phyloP scores from a whole-genome alignment of 208 protist species.

The Trypanosoma brucei region DNA sequence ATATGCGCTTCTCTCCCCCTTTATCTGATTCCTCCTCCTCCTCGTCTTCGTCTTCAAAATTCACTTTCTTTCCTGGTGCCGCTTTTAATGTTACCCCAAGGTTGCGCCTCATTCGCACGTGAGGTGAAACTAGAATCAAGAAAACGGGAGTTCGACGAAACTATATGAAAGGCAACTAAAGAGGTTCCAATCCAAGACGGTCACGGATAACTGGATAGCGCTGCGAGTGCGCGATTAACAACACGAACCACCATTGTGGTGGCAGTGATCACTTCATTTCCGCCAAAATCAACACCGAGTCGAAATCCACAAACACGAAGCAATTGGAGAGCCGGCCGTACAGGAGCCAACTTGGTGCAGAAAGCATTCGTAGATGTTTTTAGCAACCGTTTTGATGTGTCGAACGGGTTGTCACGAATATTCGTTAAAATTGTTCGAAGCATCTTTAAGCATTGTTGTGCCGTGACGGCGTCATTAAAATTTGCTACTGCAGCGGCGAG shows the following conservation, averaged over 20 bases:
- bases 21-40: too few relatives aligned
- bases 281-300: constrained; percentile 34
- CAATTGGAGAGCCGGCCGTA: constrained; percentile 42
- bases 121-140: too few relatives aligned
- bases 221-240: constrained; percentile 27
- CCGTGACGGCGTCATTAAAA: constrained; percentile 12
- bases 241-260: constrained; percentile 59
- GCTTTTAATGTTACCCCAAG: too few relatives aligned
- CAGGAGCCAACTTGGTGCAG: constrained; percentile 34
- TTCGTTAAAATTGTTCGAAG: constrained; percentile 62
- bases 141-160: too few relatives aligned
- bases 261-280: constrained; percentile 33
- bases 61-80: too few relatives aligned
- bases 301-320: constrained; percentile 67
- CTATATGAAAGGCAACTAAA: too few relatives aligned
- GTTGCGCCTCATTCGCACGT: too few relatives aligned
- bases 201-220: constrained; percentile 1
- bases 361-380: constrained; percentile 55
- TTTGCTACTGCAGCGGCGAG: constrained; percentile 30
- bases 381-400: constrained; percentile 62
- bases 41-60: too few relatives aligned
- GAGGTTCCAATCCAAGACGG: too few relatives aligned
- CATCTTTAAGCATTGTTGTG: constrained; percentile 32
- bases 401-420: constrained; percentile 57
- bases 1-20: too few relatives aligned